phyloP scores from a whole-genome alignment of 116 monocot species.

The Iris pallida region DNA sequence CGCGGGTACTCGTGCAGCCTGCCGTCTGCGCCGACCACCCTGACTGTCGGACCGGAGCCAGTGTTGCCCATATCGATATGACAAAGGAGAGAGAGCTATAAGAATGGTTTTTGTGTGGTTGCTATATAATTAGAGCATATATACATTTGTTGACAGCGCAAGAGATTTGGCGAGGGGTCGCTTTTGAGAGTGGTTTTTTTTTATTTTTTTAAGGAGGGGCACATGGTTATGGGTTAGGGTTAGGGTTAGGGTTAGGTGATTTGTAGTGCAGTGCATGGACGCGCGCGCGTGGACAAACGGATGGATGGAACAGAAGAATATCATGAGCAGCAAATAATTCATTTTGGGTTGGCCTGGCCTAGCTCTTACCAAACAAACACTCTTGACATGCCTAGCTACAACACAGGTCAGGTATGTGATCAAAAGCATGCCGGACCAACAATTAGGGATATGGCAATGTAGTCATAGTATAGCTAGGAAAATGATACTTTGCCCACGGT shows the following conservation, averaged over 20 bases:
- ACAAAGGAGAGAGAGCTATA: neutral
- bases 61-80: constrained; percentile 8
- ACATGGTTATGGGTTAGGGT: constrained; percentile 4
- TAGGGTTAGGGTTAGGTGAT: neutral
- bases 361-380: too few relatives aligned
- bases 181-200: constrained; percentile 4
- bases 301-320: neutral
- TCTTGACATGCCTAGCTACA: too few relatives aligned
- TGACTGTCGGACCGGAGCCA: constrained; percentile 5
- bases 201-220: constrained; percentile 2
- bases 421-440: too few relatives aligned
- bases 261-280: neutral
- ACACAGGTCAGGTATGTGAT: too few relatives aligned
- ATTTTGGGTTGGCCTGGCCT: constrained; percentile 4
- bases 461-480: too few relatives aligned
- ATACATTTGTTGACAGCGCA: neutral
- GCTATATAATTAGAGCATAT: neutral
- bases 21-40: constrained; percentile 33
- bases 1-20: constrained; percentile 17
- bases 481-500: too few relatives aligned
- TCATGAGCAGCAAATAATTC: neutral
- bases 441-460: too few relatives aligned
- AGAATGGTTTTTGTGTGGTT: neutral
- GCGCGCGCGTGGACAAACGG: neutral
- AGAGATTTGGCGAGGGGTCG: constrained; percentile 8